Evolutionary conservation across 805 yeast species (phyloP).

Genomic region (Candida chauliodis): DNA sequence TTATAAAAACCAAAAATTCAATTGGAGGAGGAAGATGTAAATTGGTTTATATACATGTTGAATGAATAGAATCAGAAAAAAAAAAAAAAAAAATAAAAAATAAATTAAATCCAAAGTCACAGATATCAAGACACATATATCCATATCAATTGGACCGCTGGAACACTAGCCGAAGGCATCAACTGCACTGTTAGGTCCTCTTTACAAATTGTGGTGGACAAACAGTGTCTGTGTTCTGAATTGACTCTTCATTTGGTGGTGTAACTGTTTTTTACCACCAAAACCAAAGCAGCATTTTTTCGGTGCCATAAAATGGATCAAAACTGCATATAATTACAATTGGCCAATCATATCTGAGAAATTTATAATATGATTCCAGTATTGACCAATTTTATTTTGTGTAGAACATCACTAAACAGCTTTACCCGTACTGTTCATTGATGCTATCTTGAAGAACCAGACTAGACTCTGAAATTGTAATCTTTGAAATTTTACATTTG

Average conservation of each 20-base stretch:
- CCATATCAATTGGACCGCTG: neutral
- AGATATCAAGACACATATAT: neutral
- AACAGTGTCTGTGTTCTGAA: too few relatives aligned
- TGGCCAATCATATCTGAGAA: neutral
- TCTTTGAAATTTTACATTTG: neutral
- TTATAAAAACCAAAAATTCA: conserved; percentile 3
- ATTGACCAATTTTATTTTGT: neutral
- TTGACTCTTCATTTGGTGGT: neutral
- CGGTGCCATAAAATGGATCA: conserved; percentile 7
- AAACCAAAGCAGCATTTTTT: neutral
- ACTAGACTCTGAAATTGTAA: too few relatives aligned
- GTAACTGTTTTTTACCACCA: neutral
- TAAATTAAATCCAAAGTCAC: neutral
- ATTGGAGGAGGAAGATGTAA: conserved; percentile 3
- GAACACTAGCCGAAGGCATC: neutral
- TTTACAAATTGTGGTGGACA: too few relatives aligned
- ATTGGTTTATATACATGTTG: neutral
- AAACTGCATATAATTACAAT: neutral
- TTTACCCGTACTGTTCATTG: too few relatives aligned
- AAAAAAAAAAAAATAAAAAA: neutral
- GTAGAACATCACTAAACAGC: neutral
- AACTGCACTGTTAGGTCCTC: too few relatives aligned
- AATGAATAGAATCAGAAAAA: neutral
- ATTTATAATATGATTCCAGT: neutral
- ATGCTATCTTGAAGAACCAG: too few relatives aligned